phyloP scores from a whole-genome alignment of 1,139 yeast species.

The Kluyveromyces marxianus region DNA sequence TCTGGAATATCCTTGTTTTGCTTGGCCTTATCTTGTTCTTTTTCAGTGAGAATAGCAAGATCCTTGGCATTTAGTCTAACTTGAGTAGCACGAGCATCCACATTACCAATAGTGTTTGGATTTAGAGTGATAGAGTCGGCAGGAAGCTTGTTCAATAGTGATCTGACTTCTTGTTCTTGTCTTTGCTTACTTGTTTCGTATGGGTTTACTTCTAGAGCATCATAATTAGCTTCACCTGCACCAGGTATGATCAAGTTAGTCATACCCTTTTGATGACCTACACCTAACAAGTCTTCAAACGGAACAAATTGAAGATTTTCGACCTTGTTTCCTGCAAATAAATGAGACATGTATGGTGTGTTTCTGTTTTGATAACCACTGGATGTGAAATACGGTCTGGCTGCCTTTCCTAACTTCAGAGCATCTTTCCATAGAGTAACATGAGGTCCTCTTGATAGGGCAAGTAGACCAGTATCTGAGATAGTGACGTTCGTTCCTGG shows the following conservation, averaged over 20 bases:
- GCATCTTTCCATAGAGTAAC: slow-evolving; percentile 83
- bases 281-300: slow-evolving; percentile 88
- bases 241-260: slow-evolving; percentile 87
- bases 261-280: slow-evolving; percentile 76
- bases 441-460: slow-evolving; percentile 94
- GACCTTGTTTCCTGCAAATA: slow-evolving; percentile 70
- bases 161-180: slow-evolving; percentile 86
- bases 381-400: slow-evolving; percentile 35
- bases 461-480: slow-evolving; percentile 80
- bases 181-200: slow-evolving; percentile 88
- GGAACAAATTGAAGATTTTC: slow-evolving; percentile 75
- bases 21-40: slow-evolving; percentile 33
- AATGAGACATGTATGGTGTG: slow-evolving; percentile 87
- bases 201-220: slow-evolving; percentile 89
- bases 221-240: slow-evolving; percentile 96
- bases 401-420: slow-evolving; percentile 38
- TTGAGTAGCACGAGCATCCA: slow-evolving; percentile 60
- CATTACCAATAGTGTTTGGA: slow-evolving; percentile 81
- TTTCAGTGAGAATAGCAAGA: slow-evolving; percentile 38
- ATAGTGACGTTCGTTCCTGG: slow-evolving; percentile 76
- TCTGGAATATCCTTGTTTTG: slow-evolving; percentile 37
- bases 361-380: slow-evolving; percentile 32
- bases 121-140: slow-evolving; percentile 91
- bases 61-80: slow-evolving; percentile 61
- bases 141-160: slow-evolving; percentile 76